phyloP scores from a whole-genome alignment of 306 rosid species.

The Macrotyloma uniflorum region DNA sequence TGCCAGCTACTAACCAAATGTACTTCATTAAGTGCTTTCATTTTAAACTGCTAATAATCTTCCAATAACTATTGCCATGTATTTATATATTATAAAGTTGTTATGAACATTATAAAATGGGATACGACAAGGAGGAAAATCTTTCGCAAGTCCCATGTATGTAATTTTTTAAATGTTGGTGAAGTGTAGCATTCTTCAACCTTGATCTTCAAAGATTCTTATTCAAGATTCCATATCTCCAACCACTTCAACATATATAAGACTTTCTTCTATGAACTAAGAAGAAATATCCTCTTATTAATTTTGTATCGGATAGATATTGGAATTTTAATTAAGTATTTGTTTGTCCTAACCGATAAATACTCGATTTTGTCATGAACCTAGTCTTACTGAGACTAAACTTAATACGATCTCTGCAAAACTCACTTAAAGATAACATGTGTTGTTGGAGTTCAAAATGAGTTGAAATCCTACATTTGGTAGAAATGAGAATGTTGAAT shows the following conservation, averaged over 20 bases:
- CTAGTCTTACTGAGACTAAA: too few relatives aligned
- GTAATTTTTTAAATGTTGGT: neutral
- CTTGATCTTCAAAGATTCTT: neutral
- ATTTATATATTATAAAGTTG: neutral
- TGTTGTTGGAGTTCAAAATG: too few relatives aligned
- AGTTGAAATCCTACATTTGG: too few relatives aligned
- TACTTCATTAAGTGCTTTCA: neutral
- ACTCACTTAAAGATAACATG: too few relatives aligned
- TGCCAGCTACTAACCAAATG: slow-evolving; percentile 28
- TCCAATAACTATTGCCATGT: neutral
- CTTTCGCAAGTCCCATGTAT: neutral
- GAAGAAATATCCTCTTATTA: too few relatives aligned
- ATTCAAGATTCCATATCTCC: slow-evolving; percentile 3
- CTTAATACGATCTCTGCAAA: too few relatives aligned
- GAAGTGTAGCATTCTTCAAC: neutral
- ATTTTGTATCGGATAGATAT: too few relatives aligned
- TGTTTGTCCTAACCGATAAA: too few relatives aligned
- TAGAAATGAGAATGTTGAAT: too few relatives aligned
- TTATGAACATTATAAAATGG: slow-evolving; percentile 1
- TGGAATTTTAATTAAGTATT: too few relatives aligned
- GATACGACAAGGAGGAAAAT: neutral
- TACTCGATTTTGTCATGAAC: too few relatives aligned
- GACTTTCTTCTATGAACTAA: neutral
- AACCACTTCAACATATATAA: neutral
- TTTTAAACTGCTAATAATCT: slow-evolving; percentile 7